Evolutionary conservation across 2,329 filamentous ascomycete species (phyloP).

Genomic region (Lachnellula arida): DNA sequence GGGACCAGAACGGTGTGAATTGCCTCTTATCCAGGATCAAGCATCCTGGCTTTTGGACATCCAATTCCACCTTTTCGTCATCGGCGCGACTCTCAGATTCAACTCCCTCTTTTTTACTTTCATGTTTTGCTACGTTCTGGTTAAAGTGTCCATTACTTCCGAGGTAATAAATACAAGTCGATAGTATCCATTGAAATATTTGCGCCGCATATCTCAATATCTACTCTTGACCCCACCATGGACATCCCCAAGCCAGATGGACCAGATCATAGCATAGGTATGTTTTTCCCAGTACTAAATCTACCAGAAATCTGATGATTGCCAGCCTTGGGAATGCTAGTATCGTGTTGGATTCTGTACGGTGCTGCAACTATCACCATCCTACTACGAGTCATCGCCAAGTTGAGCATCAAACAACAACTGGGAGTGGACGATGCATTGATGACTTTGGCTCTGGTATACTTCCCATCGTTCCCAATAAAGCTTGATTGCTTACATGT

Average conservation of each 20-base stretch:
- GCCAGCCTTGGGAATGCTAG: conserved; percentile 6
- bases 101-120: no score
- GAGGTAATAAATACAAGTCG: no score
- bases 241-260: conserved; percentile 2
- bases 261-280: conserved; percentile 3
- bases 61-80: no score
- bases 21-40: no score
- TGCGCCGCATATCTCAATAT: no score
- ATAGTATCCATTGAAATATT: no score
- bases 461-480: not conserved
- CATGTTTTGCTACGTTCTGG: no score
- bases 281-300: not conserved
- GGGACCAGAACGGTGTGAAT: no score
- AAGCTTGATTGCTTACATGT: not conserved
- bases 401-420: conserved; percentile 2
- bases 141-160: no score
- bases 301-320: not conserved
- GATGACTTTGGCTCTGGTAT: conserved; percentile 9
- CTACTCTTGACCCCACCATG: not conserved
- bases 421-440: conserved; percentile 10
- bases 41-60: no score
- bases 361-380: conserved; percentile 6
- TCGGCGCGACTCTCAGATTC: no score
- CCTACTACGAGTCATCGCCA: conserved; percentile 4
- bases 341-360: conserved; percentile 7